Evolutionary conservation across 495 filamentous ascomycete genomes (phyloP).

Genomic region (Daldinia caldariorum): DNA sequence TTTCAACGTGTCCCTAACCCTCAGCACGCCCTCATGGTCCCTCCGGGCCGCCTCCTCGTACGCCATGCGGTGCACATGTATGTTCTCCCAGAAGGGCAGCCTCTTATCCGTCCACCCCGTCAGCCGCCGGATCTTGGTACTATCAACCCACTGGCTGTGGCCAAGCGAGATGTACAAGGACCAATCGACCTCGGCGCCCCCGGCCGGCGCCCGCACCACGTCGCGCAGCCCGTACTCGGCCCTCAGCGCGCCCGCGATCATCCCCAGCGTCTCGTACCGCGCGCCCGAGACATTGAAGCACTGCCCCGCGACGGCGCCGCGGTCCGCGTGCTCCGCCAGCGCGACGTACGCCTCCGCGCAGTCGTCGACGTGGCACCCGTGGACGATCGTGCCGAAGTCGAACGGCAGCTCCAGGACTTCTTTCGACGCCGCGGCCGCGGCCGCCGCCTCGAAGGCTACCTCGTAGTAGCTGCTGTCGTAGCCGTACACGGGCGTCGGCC

Average conservation of each 20-base stretch:
- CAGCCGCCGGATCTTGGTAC: slow-evolving; percentile 52
- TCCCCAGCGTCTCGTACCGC: slow-evolving; percentile 52
- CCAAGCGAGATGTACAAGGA: slow-evolving; percentile 41
- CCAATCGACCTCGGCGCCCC: slow-evolving; percentile 3
- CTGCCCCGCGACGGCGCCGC: slow-evolving; percentile 44
- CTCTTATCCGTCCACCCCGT: slow-evolving; percentile 55
- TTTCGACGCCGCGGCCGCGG: slow-evolving; percentile 22
- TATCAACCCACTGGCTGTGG: slow-evolving; percentile 54
- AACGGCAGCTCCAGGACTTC: slow-evolving; percentile 42
- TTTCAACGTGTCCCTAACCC: slow-evolving; percentile 28
- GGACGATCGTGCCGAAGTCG: slow-evolving; percentile 51
- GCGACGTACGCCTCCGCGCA: slow-evolving; percentile 57
- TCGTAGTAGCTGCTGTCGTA: slow-evolving; percentile 54
- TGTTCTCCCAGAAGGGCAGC: slow-evolving; percentile 48
- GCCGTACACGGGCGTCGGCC: slow-evolving; percentile 55
- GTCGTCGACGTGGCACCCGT: slow-evolving; percentile 57
- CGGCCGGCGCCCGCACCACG: slow-evolving; percentile 14
- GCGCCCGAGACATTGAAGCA: slow-evolving; percentile 54
- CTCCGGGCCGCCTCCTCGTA: slow-evolving; percentile 51
- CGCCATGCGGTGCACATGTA: slow-evolving; percentile 51
- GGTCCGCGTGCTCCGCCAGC: slow-evolving; percentile 45
- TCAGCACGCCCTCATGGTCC: slow-evolving; percentile 38
- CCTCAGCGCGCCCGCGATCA: slow-evolving; percentile 48
- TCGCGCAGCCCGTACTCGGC: slow-evolving; percentile 51
- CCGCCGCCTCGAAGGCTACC: slow-evolving; percentile 44